Evolutionary conservation across 148 eudicot genomes (phyloP).

Genomic region (Oxyria digyna): DNA sequence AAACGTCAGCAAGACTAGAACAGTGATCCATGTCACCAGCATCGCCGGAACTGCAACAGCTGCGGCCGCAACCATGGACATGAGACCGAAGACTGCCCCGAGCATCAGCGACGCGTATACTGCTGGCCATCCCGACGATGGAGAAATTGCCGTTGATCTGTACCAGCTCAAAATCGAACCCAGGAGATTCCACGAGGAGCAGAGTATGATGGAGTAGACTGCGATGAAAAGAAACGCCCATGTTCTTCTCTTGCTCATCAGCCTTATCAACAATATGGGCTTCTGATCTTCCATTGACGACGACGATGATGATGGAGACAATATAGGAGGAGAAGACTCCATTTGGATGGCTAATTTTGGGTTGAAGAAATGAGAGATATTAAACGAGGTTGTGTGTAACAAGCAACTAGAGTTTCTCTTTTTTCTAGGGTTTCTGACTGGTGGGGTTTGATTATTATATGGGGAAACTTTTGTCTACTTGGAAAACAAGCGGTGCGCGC

Average conservation of each 20-base stretch:
- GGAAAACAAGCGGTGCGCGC: not conserved
- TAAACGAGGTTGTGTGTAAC: not conserved
- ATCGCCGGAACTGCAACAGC: slow-evolving; percentile 43
- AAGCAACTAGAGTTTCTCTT: not conserved
- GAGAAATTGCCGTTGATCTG: slow-evolving; percentile 6
- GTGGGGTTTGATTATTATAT: slow-evolving; percentile 3
- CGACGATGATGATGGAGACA: not conserved
- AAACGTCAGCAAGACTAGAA: slow-evolving; percentile 36
- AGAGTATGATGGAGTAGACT: slow-evolving; percentile 28
- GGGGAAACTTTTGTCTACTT: not conserved
- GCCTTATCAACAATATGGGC: slow-evolving; percentile 15
- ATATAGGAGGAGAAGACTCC: not conserved
- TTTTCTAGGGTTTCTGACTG: slow-evolving; percentile 5
- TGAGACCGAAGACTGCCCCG: slow-evolving; percentile 34
- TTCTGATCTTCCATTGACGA: slow-evolving; percentile 9
- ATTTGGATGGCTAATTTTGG: not conserved
- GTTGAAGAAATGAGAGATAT: not conserved
- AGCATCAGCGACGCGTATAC: slow-evolving; percentile 43
- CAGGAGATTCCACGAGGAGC: slow-evolving; percentile 41
- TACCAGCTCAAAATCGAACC: slow-evolving; percentile 33
- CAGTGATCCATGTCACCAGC: slow-evolving; percentile 39
- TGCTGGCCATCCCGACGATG: slow-evolving; percentile 24
- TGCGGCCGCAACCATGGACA: slow-evolving; percentile 41
- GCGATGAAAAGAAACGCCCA: slow-evolving; percentile 32
- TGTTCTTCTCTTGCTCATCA: slow-evolving; percentile 39